Conservation (phyloP, 495 filamentous ascomycete species). For the Podospora pseudocomata region DNA sequence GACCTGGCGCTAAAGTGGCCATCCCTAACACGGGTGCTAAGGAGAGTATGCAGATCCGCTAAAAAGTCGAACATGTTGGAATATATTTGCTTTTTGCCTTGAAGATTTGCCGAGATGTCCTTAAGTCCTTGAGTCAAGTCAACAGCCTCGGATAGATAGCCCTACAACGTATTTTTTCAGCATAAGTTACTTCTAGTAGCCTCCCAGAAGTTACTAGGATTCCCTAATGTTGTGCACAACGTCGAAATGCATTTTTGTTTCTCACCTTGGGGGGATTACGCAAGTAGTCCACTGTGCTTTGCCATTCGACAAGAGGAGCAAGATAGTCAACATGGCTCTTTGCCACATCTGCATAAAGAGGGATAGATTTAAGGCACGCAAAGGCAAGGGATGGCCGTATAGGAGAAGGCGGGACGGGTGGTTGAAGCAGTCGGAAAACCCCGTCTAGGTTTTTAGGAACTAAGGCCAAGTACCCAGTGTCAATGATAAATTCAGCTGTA, state of each 20-base stretch:
- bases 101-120: slow-evolving; percentile 28
- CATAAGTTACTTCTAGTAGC: too few relatives aligned
- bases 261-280: slow-evolving; percentile 35
- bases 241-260: too few relatives aligned
- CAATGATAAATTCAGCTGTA: neutral
- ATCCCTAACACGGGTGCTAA: slow-evolving; percentile 13
- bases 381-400: slow-evolving; percentile 23
- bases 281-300: slow-evolving; percentile 43
- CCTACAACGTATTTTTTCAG: neutral
- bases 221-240: too few relatives aligned
- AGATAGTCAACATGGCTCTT: slow-evolving; percentile 19
- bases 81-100: slow-evolving; percentile 23
- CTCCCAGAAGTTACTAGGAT: too few relatives aligned
- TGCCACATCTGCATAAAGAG: slow-evolving; percentile 17
- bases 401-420: slow-evolving; percentile 13
- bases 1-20: slow-evolving; percentile 14
- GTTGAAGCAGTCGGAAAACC: neutral
- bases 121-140: slow-evolving; percentile 42
- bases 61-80: slow-evolving; percentile 49
- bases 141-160: slow-evolving; percentile 38
- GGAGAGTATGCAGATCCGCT: slow-evolving; percentile 27
- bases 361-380: slow-evolving; percentile 23
- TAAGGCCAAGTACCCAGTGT: neutral
- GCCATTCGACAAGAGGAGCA: slow-evolving; percentile 23
- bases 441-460: slow-evolving; percentile 7